phyloP scores from a whole-genome alignment of 208 protist genomes.

The Trypanosoma congolense region DNA sequence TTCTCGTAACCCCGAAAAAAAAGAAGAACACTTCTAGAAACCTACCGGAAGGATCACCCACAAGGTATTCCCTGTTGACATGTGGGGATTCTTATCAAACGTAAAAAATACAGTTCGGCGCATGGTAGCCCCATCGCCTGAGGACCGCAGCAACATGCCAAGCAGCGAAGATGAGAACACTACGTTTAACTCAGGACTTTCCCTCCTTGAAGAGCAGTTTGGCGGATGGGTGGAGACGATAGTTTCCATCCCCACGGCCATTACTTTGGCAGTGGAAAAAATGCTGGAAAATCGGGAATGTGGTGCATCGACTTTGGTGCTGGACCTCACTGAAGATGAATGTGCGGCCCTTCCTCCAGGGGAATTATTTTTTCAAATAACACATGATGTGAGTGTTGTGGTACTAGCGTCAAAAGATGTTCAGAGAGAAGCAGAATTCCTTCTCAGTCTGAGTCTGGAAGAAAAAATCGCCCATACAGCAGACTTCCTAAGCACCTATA shows the following conservation, averaged over 20 bases:
- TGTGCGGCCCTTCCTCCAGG: conserved; percentile 23
- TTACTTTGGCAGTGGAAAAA: conserved; percentile 20
- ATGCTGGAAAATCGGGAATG: conserved; percentile 22
- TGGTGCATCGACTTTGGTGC: conserved; percentile 25
- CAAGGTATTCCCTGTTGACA: no score
- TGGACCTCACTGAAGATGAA: conserved; percentile 25
- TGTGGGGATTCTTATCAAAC: conserved; percentile 17
- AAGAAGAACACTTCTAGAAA: no score
- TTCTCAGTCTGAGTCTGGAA: conserved; percentile 55
- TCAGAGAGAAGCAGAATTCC: conserved; percentile 42
- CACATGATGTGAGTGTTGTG: conserved; percentile 39
- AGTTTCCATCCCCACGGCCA: conserved; percentile 25
- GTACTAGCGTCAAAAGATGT: conserved; percentile 20
- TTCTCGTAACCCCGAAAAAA: no score
- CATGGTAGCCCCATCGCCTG: conserved; percentile 1
- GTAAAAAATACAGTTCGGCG: conserved; percentile 1
- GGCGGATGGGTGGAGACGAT: conserved; percentile 28
- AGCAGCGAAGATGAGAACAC: conserved; percentile 1
- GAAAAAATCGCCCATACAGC: conserved; percentile 56
- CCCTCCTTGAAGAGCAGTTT: conserved; percentile 13
- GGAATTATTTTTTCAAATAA: conserved; percentile 26
- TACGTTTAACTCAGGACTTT: conserved; percentile 4
- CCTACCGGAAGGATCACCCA: no score
- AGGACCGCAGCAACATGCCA: neutral
- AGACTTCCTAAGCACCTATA: conserved; percentile 51